These are phyloP conservation scores for Colletotrichum limetticola DNA, from an alignment of 2,329 filamentous ascomycete genomes.

Conservation along the genomic window DNA sequence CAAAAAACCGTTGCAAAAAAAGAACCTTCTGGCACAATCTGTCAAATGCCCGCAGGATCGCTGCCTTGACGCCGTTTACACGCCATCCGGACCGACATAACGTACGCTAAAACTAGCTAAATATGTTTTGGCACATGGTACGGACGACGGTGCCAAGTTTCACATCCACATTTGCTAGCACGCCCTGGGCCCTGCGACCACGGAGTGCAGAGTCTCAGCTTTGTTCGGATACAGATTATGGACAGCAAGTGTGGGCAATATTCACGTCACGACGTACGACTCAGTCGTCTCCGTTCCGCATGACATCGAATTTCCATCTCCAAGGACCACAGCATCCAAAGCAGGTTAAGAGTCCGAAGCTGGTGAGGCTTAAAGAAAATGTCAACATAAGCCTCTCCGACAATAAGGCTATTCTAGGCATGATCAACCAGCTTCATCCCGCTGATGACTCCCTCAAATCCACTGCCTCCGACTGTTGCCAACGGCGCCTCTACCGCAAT, in stretches of 20 bases:
- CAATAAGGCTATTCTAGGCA: background rate
- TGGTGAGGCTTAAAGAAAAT: background rate
- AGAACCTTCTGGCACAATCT: constrained; percentile 20
- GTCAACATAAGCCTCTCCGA: background rate
- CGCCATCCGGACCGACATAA: background rate
- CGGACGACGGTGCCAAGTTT: background rate
- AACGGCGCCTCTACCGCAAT: constrained; percentile 33
- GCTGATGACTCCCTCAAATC: constrained; percentile 29
- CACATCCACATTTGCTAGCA: background rate
- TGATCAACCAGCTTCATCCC: constrained; percentile 30
- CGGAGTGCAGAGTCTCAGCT: no score
- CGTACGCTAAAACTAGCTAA: background rate
- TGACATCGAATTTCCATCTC: constrained; percentile 1
- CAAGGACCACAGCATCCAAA: background rate
- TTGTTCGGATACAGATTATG: background rate
- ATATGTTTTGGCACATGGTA: background rate
- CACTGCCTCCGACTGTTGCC: constrained; percentile 22
- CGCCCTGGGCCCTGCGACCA: background rate
- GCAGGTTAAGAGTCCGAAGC: background rate
- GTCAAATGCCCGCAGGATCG: background rate
- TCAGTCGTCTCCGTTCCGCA: constrained; percentile 9
- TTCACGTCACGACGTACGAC: background rate
- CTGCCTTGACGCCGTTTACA: background rate
- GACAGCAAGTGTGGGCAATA: background rate
- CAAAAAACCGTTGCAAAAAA: background rate